These are phyloP conservation scores for Trichosanthes cucumerina DNA, from an alignment of 306 rosid genomes.

Conservation along the genomic window DNA sequence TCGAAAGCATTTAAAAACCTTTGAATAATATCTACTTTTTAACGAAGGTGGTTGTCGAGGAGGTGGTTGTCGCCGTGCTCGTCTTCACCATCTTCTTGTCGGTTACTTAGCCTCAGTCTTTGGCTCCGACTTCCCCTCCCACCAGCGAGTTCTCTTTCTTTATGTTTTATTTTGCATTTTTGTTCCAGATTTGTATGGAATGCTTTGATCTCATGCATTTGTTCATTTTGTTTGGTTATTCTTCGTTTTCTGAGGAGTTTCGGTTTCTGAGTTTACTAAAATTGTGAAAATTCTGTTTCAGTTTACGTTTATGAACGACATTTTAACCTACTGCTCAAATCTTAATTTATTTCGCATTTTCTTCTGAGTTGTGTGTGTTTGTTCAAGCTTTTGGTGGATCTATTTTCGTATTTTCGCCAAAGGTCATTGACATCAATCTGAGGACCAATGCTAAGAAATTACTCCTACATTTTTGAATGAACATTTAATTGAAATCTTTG, in stretches of 20 bases:
- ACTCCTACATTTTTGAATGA: neutral
- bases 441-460: neutral
- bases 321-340: neutral
- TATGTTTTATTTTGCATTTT: neutral
- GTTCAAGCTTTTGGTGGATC: too few species aligned
- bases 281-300: neutral
- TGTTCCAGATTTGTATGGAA: slow-evolving; percentile 13
- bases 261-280: neutral
- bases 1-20: too few species aligned
- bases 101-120: slow-evolving; percentile 34
- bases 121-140: slow-evolving; percentile 56
- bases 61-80: slow-evolving; percentile 30
- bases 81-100: slow-evolving; percentile 33
- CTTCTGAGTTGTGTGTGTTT: too few species aligned
- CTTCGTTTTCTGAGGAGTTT: slow-evolving; percentile 22
- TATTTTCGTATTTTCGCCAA: neutral
- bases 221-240: neutral
- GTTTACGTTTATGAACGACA: neutral
- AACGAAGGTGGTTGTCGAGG: too few species aligned
- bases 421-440: neutral
- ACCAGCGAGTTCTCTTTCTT: slow-evolving; percentile 29
- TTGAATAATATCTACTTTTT: too few species aligned
- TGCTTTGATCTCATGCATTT: neutral
- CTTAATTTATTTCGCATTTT: neutral
- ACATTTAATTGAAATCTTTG: neutral